Percentiles rank a stretch among this genome's conserved stretches.
phyloP scores from a whole-genome alignment of 345 rosid genomes.

The Anacardium occidentale region DNA sequence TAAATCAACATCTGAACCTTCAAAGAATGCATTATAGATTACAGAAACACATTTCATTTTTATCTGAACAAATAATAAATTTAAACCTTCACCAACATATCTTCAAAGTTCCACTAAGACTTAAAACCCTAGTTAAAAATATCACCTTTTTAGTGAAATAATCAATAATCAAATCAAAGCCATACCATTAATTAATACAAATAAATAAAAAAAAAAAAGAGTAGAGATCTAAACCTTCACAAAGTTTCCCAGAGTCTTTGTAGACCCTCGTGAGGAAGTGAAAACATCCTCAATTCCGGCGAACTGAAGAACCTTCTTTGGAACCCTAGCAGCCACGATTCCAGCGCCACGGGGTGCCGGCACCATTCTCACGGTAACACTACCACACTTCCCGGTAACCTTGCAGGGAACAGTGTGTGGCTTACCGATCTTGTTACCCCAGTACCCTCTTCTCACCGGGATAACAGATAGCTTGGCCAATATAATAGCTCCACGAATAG shows the following conservation, averaged over 20 bases:
- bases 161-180: not conserved
- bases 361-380: conserved; percentile 72
- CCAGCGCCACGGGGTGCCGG: conserved; percentile 85
- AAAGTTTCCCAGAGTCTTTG: conserved; percentile 80
- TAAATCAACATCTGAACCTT: no score
- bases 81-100: not conserved
- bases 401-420: conserved; percentile 74
- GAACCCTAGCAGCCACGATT: conserved; percentile 83
- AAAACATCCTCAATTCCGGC: conserved; percentile 85
- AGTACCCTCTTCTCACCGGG: conserved; percentile 69
- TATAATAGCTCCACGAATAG: conserved; percentile 62
- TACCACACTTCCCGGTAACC: conserved; percentile 75
- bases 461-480: conserved; percentile 66
- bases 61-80: no score
- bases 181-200: not conserved
- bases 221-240: conserved; percentile 52
- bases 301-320: conserved; percentile 83
- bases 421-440: conserved; percentile 79
- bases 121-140: not conserved
- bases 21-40: no score
- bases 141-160: no score
- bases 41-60: no score
- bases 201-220: not conserved
- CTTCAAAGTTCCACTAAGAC: no score
- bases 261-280: conserved; percentile 79